Conservation (phyloP, 148 eudicot genomes). For the Vaccinium corymbosum region DNA sequence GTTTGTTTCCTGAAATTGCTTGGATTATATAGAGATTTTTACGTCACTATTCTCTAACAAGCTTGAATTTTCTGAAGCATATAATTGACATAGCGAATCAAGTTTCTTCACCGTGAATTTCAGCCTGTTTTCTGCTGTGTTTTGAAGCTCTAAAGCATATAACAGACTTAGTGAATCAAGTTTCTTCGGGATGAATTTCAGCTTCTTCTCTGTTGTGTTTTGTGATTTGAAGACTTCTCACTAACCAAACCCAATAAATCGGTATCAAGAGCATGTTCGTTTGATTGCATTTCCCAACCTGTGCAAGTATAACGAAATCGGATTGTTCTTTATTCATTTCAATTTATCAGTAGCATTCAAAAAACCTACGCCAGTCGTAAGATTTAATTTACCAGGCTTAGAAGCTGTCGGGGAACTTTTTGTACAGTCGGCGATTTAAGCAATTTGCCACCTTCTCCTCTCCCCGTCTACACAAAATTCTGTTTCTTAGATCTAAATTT, state of each 20-base stretch:
- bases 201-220: constrained; percentile 53
- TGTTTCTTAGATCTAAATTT: no score
- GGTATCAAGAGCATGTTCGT: neutral
- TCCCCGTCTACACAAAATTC: neutral
- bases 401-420: neutral
- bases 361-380: neutral
- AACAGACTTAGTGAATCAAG: constrained; percentile 18
- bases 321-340: no score
- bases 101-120: neutral
- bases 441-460: neutral
- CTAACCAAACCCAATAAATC: neutral
- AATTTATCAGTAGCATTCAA: neutral
- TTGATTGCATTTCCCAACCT: neutral
- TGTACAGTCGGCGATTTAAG: neutral
- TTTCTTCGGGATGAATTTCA: constrained; percentile 40
- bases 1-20: no score
- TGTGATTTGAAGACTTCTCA: constrained; percentile 36
- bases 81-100: constrained; percentile 21
- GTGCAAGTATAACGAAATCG: neutral
- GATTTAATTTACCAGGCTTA: neutral
- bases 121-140: no score
- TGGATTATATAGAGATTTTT: constrained; percentile 31
- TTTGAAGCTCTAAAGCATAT: no score
- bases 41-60: constrained; percentile 28
- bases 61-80: constrained; percentile 24